These are phyloP conservation scores for Oryza meyeriana DNA, from an alignment of 176 grass and related monocot species.

Conservation along the genomic window DNA sequence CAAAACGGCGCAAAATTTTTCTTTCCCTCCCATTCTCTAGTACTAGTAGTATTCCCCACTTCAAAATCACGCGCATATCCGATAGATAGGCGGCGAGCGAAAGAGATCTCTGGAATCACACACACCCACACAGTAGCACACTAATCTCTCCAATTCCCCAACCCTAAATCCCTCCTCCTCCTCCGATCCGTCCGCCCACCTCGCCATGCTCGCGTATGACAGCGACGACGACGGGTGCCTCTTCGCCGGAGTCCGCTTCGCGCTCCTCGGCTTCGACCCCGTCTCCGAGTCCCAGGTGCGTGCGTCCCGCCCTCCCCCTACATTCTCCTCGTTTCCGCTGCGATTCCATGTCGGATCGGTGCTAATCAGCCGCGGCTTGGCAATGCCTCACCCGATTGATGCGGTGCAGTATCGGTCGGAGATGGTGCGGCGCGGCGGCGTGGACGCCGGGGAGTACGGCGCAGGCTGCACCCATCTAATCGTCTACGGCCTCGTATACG, in stretches of 20 bases:
- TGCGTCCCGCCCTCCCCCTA: background rate
- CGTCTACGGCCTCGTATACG: conserved; percentile 55
- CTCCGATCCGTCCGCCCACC: background rate
- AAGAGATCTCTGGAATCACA: no score
- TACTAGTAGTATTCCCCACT: no score
- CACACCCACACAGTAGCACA: no score
- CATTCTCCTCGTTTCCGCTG: background rate
- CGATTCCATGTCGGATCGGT: background rate
- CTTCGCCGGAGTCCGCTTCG: conserved; percentile 77
- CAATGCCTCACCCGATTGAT: background rate
- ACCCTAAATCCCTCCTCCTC: background rate
- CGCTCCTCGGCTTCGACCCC: conserved; percentile 78
- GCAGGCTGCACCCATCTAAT: conserved; percentile 69
- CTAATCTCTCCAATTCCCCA: background rate
- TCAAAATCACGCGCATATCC: no score
- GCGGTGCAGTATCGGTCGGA: conserved; percentile 53
- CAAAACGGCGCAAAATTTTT: no score
- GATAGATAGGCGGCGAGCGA: no score
- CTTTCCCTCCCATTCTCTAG: no score
- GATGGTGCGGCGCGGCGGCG: conserved; percentile 58
- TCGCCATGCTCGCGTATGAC: background rate
- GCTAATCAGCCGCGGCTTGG: background rate
- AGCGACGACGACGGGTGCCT: background rate
- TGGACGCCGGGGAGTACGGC: conserved; percentile 31
- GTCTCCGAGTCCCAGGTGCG: conserved; percentile 65